Evolutionary conservation across 2,329 filamentous ascomycete genomes (phyloP).

Genomic region (Tolypocladium ophioglossoides): DNA sequence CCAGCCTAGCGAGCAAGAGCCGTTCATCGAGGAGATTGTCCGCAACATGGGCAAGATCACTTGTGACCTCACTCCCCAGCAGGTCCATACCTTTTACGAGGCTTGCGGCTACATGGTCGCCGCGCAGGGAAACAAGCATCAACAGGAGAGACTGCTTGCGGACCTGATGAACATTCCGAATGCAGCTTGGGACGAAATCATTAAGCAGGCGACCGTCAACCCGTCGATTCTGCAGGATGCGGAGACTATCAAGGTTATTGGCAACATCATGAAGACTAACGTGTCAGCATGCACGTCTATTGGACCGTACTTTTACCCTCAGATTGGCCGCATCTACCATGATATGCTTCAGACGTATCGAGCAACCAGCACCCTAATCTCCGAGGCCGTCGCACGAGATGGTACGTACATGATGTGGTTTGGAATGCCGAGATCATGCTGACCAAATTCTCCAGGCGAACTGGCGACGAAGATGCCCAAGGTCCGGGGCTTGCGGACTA

Average conservation of each 20-base stretch:
- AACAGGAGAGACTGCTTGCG: conserved; percentile 82
- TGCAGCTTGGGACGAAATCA: conserved; percentile 90
- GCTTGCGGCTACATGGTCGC: conserved; percentile 99
- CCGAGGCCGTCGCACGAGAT: conserved; percentile 77
- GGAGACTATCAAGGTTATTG: conserved; percentile 96
- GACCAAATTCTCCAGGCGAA: conserved; percentile 44
- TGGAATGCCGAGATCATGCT: background rate
- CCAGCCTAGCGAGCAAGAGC: conserved; percentile 86
- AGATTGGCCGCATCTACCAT: conserved; percentile 93
- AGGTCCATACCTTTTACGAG: conserved; percentile 98
- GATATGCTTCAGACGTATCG: conserved; percentile 99
- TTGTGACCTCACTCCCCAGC: conserved; percentile 86
- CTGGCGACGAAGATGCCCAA: conserved; percentile 96
- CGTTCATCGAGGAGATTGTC: conserved; percentile 98
- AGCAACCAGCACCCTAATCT: conserved; percentile 92
- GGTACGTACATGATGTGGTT: conserved; percentile 36
- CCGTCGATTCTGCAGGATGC: conserved; percentile 80
- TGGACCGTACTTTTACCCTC: conserved; percentile 93
- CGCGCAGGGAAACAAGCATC: conserved; percentile 87
- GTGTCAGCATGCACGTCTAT: conserved; percentile 97
- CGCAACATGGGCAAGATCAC: conserved; percentile 94
- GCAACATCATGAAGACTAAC: conserved; percentile 99
- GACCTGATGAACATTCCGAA: conserved; percentile 94
- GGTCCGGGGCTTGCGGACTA: conserved; percentile 86
- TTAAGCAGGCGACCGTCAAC: conserved; percentile 74